Conservation (phyloP, 2,329 filamentous ascomycete species). For the Whalleya microplaca region DNA sequence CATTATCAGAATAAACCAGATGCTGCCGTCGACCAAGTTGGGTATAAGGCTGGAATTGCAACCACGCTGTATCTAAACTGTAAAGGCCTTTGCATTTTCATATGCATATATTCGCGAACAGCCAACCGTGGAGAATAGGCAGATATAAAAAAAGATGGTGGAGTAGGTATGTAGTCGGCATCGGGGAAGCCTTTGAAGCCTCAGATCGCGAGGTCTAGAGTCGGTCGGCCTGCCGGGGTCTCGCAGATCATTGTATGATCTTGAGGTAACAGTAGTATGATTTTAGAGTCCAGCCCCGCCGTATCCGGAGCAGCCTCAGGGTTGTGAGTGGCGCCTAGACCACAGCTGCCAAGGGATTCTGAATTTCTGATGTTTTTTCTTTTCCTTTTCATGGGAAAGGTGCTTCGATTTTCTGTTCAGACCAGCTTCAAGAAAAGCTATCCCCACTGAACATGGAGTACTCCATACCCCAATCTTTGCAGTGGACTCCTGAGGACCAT, state of each 20-base stretch:
- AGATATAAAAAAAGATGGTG: slow-evolving; percentile 9
- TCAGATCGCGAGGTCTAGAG: slow-evolving; percentile 21
- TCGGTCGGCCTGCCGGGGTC: slow-evolving; percentile 15
- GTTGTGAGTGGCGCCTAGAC: slow-evolving; percentile 6
- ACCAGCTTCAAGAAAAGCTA: neutral
- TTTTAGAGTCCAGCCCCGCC: slow-evolving; percentile 10
- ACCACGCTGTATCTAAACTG: neutral
- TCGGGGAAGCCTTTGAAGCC: slow-evolving; percentile 4
- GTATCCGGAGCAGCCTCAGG: slow-evolving; percentile 13
- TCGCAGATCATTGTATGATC: slow-evolving; percentile 23
- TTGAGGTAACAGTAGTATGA: slow-evolving; percentile 6
- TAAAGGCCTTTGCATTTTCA: neutral
- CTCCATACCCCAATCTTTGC: slow-evolving; percentile 19
- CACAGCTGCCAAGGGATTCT: slow-evolving; percentile 2
- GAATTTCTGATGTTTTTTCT: slow-evolving; percentile 4
- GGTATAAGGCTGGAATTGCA: neutral
- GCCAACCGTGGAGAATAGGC: neutral
- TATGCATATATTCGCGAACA: neutral
- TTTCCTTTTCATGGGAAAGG: slow-evolving; percentile 12
- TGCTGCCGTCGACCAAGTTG: neutral
- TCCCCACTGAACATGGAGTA: slow-evolving; percentile 16
- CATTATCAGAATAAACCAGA: slow-evolving; percentile 1
- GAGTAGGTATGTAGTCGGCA: slow-evolving; percentile 11
- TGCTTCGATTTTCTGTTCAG: slow-evolving; percentile 2
- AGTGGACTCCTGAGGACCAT: slow-evolving; percentile 1